These are phyloP conservation scores for Citrus inodora DNA, from an alignment of 345 rosid genomes.

Conservation along the genomic window DNA sequence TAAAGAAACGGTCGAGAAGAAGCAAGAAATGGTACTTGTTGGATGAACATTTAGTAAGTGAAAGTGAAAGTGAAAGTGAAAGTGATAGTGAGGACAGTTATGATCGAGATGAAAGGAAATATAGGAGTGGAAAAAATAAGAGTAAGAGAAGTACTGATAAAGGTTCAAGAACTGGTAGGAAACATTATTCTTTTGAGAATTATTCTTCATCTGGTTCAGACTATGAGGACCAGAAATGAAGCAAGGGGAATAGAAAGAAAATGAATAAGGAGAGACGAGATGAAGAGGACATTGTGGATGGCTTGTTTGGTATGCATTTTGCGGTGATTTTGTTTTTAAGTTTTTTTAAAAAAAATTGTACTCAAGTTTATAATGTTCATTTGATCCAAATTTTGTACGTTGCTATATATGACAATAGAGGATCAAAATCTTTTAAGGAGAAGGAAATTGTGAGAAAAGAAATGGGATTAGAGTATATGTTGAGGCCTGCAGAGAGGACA, in stretches of 20 bases:
- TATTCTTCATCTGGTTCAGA: conserved; percentile 28
- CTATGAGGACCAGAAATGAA: conserved; percentile 18
- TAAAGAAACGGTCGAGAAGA: conserved; percentile 38
- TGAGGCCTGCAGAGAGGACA: conserved; percentile 46
- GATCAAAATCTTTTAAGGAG: conserved; percentile 20
- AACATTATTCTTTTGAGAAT: conserved; percentile 21
- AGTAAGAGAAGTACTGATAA: conserved; percentile 20
- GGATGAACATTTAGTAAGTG: conserved; percentile 43
- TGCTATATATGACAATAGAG: conserved; percentile 20
- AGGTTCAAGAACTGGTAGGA: conserved; percentile 21
- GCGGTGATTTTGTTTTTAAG: not conserved
- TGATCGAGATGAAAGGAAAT: conserved; percentile 12
- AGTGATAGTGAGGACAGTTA: conserved; percentile 26
- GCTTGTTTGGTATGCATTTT: conserved; percentile 13
- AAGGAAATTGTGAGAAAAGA: conserved; percentile 58
- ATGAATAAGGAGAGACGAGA: conserved; percentile 17
- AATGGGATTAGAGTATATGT: conserved; percentile 87
- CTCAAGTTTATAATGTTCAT: not conserved
- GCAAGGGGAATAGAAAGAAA: conserved; percentile 19
- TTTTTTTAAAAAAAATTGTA: not conserved
- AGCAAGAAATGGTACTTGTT: conserved; percentile 68
- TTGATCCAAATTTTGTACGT: not conserved
- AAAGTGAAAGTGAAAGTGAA: not conserved
- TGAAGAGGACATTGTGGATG: conserved; percentile 5
- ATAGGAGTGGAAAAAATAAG: conserved; percentile 17